These are phyloP conservation scores for Verticillium longisporum DNA, from an alignment of 2,329 filamentous ascomycete species.

Conservation along the genomic window DNA sequence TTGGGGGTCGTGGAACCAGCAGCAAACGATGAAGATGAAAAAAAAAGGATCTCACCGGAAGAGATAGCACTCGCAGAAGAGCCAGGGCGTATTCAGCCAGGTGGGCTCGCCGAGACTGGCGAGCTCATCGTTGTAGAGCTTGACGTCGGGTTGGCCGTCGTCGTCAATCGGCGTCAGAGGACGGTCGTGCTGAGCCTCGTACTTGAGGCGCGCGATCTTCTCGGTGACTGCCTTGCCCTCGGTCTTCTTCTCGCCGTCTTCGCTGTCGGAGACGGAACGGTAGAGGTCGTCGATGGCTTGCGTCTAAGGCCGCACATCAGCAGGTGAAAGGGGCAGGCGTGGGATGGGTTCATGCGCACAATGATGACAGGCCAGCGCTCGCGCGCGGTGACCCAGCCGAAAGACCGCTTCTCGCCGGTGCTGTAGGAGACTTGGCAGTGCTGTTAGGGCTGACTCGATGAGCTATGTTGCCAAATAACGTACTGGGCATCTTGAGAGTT, in stretches of 20 bases:
- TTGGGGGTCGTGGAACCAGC: too few relatives aligned
- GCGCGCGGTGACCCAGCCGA: slow-evolving; percentile 77
- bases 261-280: slow-evolving; percentile 49
- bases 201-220: slow-evolving; percentile 77
- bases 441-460: background rate
- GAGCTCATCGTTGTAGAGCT: slow-evolving; percentile 80
- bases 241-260: slow-evolving; percentile 44
- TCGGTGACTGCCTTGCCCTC: slow-evolving; percentile 86
- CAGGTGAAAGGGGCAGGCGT: background rate
- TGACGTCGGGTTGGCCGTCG: slow-evolving; percentile 70
- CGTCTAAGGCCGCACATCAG: slow-evolving; percentile 50
- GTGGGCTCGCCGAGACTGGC: slow-evolving; percentile 63
- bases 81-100: slow-evolving; percentile 84
- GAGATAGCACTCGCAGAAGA: slow-evolving; percentile 3
- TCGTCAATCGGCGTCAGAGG: slow-evolving; percentile 66
- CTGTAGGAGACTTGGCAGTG: slow-evolving; percentile 59
- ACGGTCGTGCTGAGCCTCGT: slow-evolving; percentile 88
- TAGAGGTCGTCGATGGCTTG: slow-evolving; percentile 93
- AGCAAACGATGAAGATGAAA: too few relatives aligned
- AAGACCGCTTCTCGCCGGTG: slow-evolving; percentile 78
- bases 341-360: slow-evolving; percentile 37
- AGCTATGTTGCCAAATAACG: too few relatives aligned
- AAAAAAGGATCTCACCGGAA: slow-evolving; percentile 5
- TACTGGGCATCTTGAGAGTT: slow-evolving; percentile 8
- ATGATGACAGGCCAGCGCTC: slow-evolving; percentile 93